Percentiles rank a stretch among this genome's conserved stretches.
Conservation (phyloP, 345 rosid genomes). For the Physaria fendleri region DNA sequence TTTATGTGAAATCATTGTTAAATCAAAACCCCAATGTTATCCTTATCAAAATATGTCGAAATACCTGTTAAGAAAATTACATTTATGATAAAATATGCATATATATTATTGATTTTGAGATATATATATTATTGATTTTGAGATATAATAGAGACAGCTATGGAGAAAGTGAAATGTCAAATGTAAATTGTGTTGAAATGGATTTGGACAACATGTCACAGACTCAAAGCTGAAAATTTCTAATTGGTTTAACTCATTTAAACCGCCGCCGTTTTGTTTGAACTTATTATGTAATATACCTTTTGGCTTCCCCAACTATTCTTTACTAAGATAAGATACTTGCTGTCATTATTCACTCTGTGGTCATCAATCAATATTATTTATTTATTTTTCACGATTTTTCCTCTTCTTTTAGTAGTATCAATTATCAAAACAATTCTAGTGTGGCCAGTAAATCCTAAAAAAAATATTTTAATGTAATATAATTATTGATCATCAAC, state of each 20-base stretch:
- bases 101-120: no score
- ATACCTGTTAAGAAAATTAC: background rate
- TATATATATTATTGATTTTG: background rate
- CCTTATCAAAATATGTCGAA: background rate
- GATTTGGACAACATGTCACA: constrained; percentile 26
- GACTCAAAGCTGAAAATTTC: constrained; percentile 27
- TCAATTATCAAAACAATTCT: no score
- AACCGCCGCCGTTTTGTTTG: constrained; percentile 29
- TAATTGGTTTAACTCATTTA: constrained; percentile 20
- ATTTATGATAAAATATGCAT: background rate
- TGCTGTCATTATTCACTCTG: no score
- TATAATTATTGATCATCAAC: no score
- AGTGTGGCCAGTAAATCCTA: no score
- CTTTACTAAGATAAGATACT: no score
- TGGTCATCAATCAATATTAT: no score
- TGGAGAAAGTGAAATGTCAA: constrained; percentile 10
- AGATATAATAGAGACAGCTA: constrained; percentile 4
- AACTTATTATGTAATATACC: constrained; percentile 17
- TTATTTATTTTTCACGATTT: no score
- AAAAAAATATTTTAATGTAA: no score
- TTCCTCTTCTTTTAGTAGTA: no score
- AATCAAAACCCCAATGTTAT: no score
- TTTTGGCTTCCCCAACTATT: constrained; percentile 19
- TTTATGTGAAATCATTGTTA: no score
- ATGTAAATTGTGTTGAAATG: background rate